phyloP scores from a whole-genome alignment of 176 grass and related monocot species.

The Carex pumila region DNA sequence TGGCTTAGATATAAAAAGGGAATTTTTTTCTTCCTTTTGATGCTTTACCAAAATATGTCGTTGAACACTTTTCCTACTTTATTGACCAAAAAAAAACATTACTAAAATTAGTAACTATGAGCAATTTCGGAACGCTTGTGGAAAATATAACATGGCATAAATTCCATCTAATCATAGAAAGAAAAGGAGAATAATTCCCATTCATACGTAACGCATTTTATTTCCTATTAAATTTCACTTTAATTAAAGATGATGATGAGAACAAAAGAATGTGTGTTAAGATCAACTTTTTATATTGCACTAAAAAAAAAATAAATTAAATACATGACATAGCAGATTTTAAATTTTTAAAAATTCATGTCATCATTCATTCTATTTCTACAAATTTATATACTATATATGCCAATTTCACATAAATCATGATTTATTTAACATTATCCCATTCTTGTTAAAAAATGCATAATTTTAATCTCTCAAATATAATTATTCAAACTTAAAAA shows the following conservation, averaged over 20 bases:
- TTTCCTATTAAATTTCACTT: background rate
- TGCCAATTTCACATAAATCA: background rate
- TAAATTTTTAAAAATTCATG: too few species aligned
- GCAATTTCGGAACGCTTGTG: too few species aligned
- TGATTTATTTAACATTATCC: background rate
- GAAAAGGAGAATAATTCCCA: background rate
- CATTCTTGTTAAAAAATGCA: background rate
- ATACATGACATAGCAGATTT: too few species aligned
- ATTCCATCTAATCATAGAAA: background rate
- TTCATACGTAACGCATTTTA: background rate
- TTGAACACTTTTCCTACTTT: too few species aligned
- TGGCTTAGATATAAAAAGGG: too few species aligned
- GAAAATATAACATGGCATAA: background rate
- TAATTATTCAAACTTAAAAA: background rate
- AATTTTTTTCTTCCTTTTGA: background rate
- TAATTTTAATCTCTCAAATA: background rate
- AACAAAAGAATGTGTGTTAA: background rate
- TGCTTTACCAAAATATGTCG: background rate
- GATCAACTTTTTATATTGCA: background rate
- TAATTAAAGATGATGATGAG: background rate
- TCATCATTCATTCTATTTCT: too few species aligned
- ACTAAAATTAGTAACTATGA: too few species aligned
- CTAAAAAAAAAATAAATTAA: too few species aligned
- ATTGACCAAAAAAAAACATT: too few species aligned
- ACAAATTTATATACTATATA: too few species aligned